Evolutionary conservation across 129 eudicot genomes (phyloP).

Genomic region (Centaurea solstitialis): DNA sequence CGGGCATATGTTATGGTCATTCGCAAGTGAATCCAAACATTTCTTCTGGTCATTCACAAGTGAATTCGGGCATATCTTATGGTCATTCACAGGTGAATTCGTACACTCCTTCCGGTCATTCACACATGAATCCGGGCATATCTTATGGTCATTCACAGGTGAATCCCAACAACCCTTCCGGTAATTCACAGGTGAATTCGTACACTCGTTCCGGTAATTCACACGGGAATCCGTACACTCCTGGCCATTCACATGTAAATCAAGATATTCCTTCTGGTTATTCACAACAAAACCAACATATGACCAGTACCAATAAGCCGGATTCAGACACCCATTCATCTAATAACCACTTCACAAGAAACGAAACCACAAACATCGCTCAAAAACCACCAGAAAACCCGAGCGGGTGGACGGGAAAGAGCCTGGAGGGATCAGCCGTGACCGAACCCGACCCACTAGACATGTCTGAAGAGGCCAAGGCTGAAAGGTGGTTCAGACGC

Average conservation of each 20-base stretch:
- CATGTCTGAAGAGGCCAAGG: conserved; percentile 98
- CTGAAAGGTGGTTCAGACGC: conserved; percentile 88
- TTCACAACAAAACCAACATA: conserved; percentile 15
- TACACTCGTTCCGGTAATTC: background rate
- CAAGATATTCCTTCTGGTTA: background rate
- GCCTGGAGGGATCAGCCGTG: conserved; percentile 92
- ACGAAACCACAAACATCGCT: conserved; percentile 10
- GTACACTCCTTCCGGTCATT: background rate
- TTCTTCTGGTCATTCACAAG: background rate
- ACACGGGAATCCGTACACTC: background rate
- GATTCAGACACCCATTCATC: background rate
- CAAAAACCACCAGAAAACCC: conserved; percentile 26
- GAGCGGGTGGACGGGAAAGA: conserved; percentile 64
- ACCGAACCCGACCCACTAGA: conserved; percentile 76
- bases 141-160: background rate
- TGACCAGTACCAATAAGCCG: background rate
- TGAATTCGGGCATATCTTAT: background rate
- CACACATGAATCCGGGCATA: background rate
- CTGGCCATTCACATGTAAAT: background rate
- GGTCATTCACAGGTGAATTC: background rate
- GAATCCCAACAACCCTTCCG: background rate
- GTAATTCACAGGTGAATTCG: background rate
- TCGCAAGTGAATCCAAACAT: background rate
- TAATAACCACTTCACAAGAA: conserved; percentile 9
- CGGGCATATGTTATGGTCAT: background rate